Conservation (phyloP, 2,329 filamentous ascomycete genomes). For the Paraphoma chrysanthemicola region DNA sequence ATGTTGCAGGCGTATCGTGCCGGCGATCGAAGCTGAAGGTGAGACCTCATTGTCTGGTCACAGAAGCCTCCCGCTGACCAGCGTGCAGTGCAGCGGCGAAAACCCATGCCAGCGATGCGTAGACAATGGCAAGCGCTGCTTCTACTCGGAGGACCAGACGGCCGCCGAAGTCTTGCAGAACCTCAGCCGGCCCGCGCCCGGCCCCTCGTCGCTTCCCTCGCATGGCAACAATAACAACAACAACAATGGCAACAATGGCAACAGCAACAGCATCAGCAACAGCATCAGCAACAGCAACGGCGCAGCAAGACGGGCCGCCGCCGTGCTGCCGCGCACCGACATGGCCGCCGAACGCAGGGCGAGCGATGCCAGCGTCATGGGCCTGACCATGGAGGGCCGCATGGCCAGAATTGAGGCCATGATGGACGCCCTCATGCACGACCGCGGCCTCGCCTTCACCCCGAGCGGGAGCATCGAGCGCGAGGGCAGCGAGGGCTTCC, state of each 20-base stretch:
- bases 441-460: conserved; percentile 30
- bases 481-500: conserved; percentile 30
- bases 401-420: conserved; percentile 45
- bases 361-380: conserved; percentile 35
- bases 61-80: conserved; percentile 1
- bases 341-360: conserved; percentile 24
- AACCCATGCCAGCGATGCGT: conserved; percentile 45
- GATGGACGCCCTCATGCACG: conserved; percentile 44
- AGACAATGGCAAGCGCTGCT: conserved; percentile 44
- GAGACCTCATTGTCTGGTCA: not conserved
- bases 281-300: conserved; percentile 28
- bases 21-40: conserved; percentile 47
- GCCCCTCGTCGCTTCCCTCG: conserved; percentile 13
- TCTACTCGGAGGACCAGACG: conserved; percentile 48
- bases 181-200: conserved; percentile 41
- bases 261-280: conserved; percentile 21
- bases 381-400: conserved; percentile 41
- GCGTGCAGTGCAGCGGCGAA: conserved; percentile 40
- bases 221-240: not conserved
- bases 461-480: conserved; percentile 35
- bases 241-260: conserved; percentile 18
- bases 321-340: conserved; percentile 26
- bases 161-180: conserved; percentile 47
- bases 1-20: conserved; percentile 39
- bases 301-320: conserved; percentile 9